Evolutionary conservation across 2,329 filamentous ascomycete species (phyloP).

Genomic region (Fusarium secorum): DNA sequence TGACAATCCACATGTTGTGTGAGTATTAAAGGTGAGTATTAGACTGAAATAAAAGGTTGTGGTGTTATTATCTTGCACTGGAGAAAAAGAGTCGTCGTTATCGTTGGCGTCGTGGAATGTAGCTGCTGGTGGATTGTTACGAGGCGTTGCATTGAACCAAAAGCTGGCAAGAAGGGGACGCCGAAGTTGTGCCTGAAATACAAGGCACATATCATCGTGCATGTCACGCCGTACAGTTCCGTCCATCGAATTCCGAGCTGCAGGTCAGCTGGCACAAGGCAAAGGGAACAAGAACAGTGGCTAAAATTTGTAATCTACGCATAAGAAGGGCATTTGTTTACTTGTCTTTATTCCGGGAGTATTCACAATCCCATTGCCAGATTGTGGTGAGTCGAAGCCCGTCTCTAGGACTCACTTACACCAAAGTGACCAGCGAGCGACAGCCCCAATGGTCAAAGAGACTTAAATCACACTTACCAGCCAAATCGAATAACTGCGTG

Average conservation of each 20-base stretch:
- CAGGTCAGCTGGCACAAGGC: constrained; percentile 24
- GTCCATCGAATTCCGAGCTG: constrained; percentile 2
- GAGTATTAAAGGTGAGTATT: constrained; percentile 35
- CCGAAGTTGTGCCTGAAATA: constrained; percentile 32
- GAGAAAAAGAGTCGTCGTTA: constrained; percentile 32
- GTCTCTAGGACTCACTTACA: not conserved
- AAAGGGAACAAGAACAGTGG: not conserved
- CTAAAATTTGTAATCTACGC: not conserved
- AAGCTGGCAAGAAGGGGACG: constrained; percentile 44
- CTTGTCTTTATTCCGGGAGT: not conserved
- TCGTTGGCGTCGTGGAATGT: constrained; percentile 38
- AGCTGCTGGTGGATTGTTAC: constrained; percentile 30
- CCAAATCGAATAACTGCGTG: fast-evolving
- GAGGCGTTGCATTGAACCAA: constrained; percentile 35
- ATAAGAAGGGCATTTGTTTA: not conserved
- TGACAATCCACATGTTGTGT: constrained; percentile 85
- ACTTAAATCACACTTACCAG: not conserved
- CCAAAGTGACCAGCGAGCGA: not conserved
- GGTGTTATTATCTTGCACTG: constrained; percentile 20
- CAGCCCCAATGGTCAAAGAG: not conserved
- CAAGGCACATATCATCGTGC: constrained; percentile 38
- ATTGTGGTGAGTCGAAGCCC: not conserved
- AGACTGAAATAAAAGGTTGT: constrained; percentile 28
- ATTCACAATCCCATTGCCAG: not conserved
- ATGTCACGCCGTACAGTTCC: constrained; percentile 30